These are phyloP conservation scores for Mycena latifolia DNA, from an alignment of 768 basidiomycete species.

Conservation along the genomic window DNA sequence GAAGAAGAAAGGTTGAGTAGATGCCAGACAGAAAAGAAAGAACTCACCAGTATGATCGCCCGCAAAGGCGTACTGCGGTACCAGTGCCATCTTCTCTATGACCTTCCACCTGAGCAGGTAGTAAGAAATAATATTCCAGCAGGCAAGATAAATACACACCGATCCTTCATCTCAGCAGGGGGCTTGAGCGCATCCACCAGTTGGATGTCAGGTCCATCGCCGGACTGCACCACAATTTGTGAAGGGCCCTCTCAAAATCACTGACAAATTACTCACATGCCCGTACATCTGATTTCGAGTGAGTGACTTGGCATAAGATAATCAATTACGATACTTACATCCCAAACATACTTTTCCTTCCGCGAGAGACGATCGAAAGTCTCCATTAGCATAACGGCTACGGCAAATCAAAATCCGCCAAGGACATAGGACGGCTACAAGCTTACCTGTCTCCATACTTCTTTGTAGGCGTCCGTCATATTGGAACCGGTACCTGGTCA, in stretches of 20 bases:
- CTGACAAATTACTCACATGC: slow-evolving; percentile 59
- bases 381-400: slow-evolving; percentile 83
- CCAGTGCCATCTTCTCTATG: slow-evolving; percentile 76
- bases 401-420: background rate
- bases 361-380: slow-evolving; percentile 71
- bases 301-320: slow-evolving; percentile 7
- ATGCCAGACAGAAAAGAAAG: background rate
- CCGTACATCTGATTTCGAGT: slow-evolving; percentile 63
- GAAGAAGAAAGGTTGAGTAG: slow-evolving; percentile 15
- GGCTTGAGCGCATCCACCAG: slow-evolving; percentile 64
- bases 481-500: slow-evolving; percentile 75
- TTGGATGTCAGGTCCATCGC: slow-evolving; percentile 69
- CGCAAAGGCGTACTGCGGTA: slow-evolving; percentile 77
- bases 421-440: background rate
- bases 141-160: slow-evolving; percentile 34
- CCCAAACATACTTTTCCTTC: slow-evolving; percentile 83
- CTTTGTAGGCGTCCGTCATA: slow-evolving; percentile 75
- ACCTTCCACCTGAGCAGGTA: slow-evolving; percentile 62
- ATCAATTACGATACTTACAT: slow-evolving; percentile 58
- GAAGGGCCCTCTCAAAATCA: background rate
- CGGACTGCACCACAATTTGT: slow-evolving; percentile 56
- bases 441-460: slow-evolving; percentile 73
- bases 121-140: background rate
- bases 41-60: slow-evolving; percentile 72
- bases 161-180: slow-evolving; percentile 65